Evolutionary conservation across 2,329 filamentous ascomycete genomes (phyloP), one percentile per base, ranked within the genome.

Genomic region (Hypoxylon sp.): DNA sequence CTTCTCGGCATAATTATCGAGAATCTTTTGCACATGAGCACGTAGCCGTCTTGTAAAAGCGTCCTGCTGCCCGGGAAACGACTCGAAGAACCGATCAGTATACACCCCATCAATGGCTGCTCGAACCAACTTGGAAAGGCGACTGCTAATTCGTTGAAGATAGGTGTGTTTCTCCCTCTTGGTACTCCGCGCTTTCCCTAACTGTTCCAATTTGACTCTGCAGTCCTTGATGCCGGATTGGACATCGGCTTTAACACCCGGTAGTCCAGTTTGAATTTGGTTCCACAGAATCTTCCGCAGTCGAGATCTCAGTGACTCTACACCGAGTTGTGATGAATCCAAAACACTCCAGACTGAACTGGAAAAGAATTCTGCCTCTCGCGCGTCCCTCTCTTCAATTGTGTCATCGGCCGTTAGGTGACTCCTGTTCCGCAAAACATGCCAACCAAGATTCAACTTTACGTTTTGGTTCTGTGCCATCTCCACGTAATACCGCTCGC

Each of bases 61-160:
- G 33, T 76, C 73, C 11, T 62, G 67, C 11, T 74, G 72, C 5
- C 68, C 70, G 1, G 70, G 70, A 26, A 65, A 61, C 31, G 72
- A 73, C 57, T 74, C 80, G 66, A 86, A 86, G 75, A 86, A 86
- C 0, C 62, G 11, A 60, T 81, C 72, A 3, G 80, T 77, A 59
- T 86, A 86, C 5, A 78, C 75, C 0, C 84, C 84, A 39, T 83
- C 78, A 4, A 81, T 76, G 5, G 83, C 81, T 37, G 79, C 77
- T 56, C 80, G 80, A 10, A 83, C 57, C 8, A 84, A 72, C 19
- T 77, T 74, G 5, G 79, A 76, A 63, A 84, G 80, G 0, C 65
- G 50, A 62, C 77, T 77, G 66, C 80, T 81, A 22, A 84, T 78
- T 4, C 77, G 70, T 63, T 82, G 79, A 5, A 86, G 75, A 39